These are phyloP conservation scores for Cyclostephanos tholiformis DNA, from an alignment of 108 stramenopile genomes.

Conservation along the genomic window DNA sequence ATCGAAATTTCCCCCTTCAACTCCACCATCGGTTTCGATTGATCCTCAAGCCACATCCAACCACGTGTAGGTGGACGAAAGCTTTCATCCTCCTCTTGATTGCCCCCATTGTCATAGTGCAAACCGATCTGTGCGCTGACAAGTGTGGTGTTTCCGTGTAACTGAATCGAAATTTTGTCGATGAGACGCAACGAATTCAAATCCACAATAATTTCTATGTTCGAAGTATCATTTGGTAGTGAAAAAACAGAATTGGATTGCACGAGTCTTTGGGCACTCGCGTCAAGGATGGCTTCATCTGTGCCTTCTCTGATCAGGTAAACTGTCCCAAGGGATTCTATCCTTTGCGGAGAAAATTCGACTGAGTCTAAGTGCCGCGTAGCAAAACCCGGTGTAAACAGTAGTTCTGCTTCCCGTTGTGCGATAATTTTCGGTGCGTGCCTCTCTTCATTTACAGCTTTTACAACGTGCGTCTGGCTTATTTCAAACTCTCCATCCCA, in stretches of 20 bases:
- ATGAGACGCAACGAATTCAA: conserved; percentile 10
- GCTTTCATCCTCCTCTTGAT: conserved; percentile 16
- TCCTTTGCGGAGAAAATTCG: conserved; percentile 5
- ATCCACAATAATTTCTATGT: conserved; percentile 4
- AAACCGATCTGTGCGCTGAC: neutral
- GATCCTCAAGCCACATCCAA: conserved; percentile 14
- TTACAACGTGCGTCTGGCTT: conserved; percentile 27
- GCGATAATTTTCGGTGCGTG: conserved; percentile 20
- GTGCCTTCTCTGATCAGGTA: conserved; percentile 9
- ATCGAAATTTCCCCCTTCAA: conserved; percentile 1
- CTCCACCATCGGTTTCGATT: neutral
- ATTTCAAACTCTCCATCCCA: conserved; percentile 20
- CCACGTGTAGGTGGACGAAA: conserved; percentile 4
- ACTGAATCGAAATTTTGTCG: neutral
- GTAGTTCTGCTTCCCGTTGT: conserved; percentile 26
- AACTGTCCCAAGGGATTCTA: conserved; percentile 7
- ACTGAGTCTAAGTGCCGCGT: neutral
- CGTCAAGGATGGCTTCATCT: conserved; percentile 1
- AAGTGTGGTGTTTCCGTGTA: conserved; percentile 1
- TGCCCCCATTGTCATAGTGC: conserved; percentile 16
- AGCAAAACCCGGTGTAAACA: conserved; percentile 19
- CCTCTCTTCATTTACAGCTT: conserved; percentile 16
- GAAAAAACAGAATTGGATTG: conserved; percentile 4
- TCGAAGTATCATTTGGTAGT: conserved; percentile 6
- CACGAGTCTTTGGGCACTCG: conserved; percentile 5